Evolutionary conservation across 2,329 filamentous ascomycete species (phyloP).

Genomic region (Aureobasidium sp.): DNA sequence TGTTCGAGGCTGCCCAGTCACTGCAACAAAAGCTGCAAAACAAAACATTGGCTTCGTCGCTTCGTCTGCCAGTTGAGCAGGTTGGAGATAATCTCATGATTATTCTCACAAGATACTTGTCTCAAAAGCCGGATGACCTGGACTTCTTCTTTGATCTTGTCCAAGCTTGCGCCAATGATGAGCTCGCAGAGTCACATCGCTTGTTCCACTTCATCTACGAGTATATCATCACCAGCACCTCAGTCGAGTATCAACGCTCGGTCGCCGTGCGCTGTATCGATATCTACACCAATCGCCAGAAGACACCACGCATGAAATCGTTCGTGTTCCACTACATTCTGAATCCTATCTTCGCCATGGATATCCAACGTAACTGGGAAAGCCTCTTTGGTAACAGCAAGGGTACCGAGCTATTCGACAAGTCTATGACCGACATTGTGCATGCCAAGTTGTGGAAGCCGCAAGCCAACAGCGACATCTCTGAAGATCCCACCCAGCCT

Average conservation of each 20-base stretch:
- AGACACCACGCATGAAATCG: slow-evolving; percentile 81
- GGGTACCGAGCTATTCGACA: slow-evolving; percentile 70
- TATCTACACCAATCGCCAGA: slow-evolving; percentile 68
- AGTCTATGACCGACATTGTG: slow-evolving; percentile 77
- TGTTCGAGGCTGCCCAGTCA: slow-evolving; percentile 61
- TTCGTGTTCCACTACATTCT: slow-evolving; percentile 88
- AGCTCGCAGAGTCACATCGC: slow-evolving; percentile 66
- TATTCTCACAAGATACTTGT: slow-evolving; percentile 73
- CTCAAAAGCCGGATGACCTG: slow-evolving; percentile 51
- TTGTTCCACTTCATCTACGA: slow-evolving; percentile 78
- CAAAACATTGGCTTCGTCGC: slow-evolving; percentile 58
- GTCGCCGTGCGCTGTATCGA: slow-evolving; percentile 81
- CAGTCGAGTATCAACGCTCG: slow-evolving; percentile 75
- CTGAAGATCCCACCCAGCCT: slow-evolving; percentile 73
- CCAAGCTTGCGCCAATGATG: slow-evolving; percentile 71
- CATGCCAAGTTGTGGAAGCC: slow-evolving; percentile 92
- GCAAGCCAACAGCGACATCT: slow-evolving; percentile 63
- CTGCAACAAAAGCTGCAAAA: slow-evolving; percentile 64
- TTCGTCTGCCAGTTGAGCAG: slow-evolving; percentile 81
- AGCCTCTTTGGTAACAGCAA: slow-evolving; percentile 41
- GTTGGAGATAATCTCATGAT: slow-evolving; percentile 79
- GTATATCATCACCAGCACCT: slow-evolving; percentile 73
- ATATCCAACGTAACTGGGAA: slow-evolving; percentile 77
- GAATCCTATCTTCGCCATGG: slow-evolving; percentile 94
- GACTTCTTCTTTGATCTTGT: slow-evolving; percentile 80